Base-by-base conservation (phyloP, 805 yeast genomes). In the Teunomyces stri region DNA sequence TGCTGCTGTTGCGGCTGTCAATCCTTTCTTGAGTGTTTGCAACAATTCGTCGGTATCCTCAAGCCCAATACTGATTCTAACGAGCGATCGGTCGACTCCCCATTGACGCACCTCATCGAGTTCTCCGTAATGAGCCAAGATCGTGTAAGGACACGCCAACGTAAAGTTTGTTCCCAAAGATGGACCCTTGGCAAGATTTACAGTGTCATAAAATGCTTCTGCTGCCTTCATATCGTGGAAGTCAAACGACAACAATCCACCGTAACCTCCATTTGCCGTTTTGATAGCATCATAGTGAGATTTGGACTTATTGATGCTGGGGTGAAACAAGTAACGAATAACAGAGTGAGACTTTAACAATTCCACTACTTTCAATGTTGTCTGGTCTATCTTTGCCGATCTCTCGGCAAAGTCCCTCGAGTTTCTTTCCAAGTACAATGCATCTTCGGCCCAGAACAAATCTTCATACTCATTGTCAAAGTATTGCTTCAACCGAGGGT, bases 361-460 rank as follows among this genome's bases (percentile, higher is more conserved):
- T 10, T 79, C 74, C 39, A 87, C 74, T 11, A 82, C 80, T 20
- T 72, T 71, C 43, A 70, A 66, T 3, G 90, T 72, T 43, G 80
- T 87, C 25, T 65, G 62, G 62, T 87, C 84, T 51, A 84, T 76
- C 65, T 68, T 72, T 37, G 60, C 52, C 3, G 81, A 84, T 58
- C 97, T 76, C 18, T 69, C 69, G 28, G 79, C 82, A 61, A 89
- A 91, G 66, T 94, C 97, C 51, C 98, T 80, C 4, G 96, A 89
- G 71, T 94, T 94, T 61, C 97, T 78, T 66, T 94, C 99, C 59
- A 94, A 68, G 60, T 85, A 85, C 46, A 94, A 81, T 1, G 96
- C 96, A 68, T 94, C 99, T 67, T 92, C 96, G 28, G 84, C 88
- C 97, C 97, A 94, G 54, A 88, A 77, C 5, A 75, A 66, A 58